Conservation (phyloP, 108 stramenopile genomes). For the Fragilaria crotonensis region DNA sequence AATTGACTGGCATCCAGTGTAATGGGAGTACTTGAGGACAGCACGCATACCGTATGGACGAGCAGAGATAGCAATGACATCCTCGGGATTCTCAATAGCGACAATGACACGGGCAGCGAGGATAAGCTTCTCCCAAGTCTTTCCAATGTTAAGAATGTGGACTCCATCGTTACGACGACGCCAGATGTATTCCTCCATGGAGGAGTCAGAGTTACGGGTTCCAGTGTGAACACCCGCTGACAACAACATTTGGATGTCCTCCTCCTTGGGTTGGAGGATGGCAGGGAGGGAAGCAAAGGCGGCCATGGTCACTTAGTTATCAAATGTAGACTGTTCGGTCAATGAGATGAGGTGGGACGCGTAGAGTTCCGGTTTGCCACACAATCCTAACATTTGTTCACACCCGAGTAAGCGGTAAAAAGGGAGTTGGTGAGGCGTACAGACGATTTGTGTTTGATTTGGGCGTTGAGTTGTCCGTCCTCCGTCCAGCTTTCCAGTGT, state of each 20-base stretch:
- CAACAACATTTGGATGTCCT: constrained; percentile 99
- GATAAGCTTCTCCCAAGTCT: constrained; percentile 99
- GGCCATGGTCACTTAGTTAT: constrained; percentile 13
- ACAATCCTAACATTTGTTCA: too few species aligned
- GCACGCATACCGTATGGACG: constrained; percentile 99
- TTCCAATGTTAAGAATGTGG: constrained; percentile 99
- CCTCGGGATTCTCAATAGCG: constrained; percentile 98
- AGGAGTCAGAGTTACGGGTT: constrained; percentile 92
- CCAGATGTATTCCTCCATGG: constrained; percentile 99
- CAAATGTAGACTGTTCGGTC: too few species aligned
- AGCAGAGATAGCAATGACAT: constrained; percentile 98
- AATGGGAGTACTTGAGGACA: constrained; percentile 99
- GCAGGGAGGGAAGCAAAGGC: constrained; percentile 46
- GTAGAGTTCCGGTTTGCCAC: too few species aligned
- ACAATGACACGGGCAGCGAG: constrained; percentile 99
- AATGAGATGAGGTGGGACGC: too few species aligned
- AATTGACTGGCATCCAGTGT: constrained; percentile 97
- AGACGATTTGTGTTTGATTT: too few species aligned
- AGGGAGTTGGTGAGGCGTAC: too few species aligned
- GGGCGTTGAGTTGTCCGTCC: too few species aligned
- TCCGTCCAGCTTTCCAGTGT: too few species aligned
- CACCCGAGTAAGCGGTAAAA: too few species aligned
- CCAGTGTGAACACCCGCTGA: constrained; percentile 99
- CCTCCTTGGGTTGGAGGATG: constrained; percentile 86
- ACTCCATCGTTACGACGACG: constrained; percentile 95